phyloP scores from a whole-genome alignment of 805 yeast genomes.

The Yarrowia keelungensis region DNA sequence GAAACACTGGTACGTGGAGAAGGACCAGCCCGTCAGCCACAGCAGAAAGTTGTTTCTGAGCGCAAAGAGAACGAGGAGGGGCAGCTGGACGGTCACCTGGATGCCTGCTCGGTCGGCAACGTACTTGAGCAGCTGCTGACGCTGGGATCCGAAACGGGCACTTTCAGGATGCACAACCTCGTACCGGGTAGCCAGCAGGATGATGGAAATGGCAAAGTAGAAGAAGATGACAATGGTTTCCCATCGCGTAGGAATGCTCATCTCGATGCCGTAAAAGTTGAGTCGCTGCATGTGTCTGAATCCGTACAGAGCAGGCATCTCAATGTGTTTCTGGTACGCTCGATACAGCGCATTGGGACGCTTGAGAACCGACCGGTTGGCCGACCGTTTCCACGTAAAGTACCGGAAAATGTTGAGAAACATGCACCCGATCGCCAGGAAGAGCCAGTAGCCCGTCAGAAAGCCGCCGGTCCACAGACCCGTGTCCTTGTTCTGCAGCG shows the following conservation, averaged over 20 bases:
- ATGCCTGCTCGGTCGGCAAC: conserved; percentile 65
- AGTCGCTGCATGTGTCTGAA: conserved; percentile 47
- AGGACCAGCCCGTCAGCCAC: conserved; percentile 65
- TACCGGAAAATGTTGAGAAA: conserved; percentile 37
- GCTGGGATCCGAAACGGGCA: conserved; percentile 50
- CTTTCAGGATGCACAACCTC: conserved; percentile 51
- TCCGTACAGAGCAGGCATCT: conserved; percentile 52
- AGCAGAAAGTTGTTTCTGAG: conserved; percentile 68
- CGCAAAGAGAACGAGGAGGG: conserved; percentile 63
- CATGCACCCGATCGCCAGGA: conserved; percentile 42
- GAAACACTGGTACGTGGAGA: conserved; percentile 60
- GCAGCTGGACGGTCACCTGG: conserved; percentile 56
- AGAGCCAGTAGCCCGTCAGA: conserved; percentile 48
- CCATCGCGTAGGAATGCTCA: conserved; percentile 60
- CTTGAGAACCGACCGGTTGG: conserved; percentile 43
- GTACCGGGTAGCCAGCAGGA: conserved; percentile 49
- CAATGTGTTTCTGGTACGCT: conserved; percentile 46
- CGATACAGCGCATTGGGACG: conserved; percentile 42
- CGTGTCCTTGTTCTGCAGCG: conserved; percentile 44
- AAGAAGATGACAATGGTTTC: conserved; percentile 56
- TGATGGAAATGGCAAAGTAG: conserved; percentile 52
- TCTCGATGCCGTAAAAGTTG: conserved; percentile 43
- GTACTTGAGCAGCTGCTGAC: conserved; percentile 53
- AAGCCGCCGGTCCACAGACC: conserved; percentile 49
- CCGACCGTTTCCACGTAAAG: conserved; percentile 43